Evolutionary conservation across 805 yeast genomes (phyloP).

Genomic region (Lipomyces japonicus): DNA sequence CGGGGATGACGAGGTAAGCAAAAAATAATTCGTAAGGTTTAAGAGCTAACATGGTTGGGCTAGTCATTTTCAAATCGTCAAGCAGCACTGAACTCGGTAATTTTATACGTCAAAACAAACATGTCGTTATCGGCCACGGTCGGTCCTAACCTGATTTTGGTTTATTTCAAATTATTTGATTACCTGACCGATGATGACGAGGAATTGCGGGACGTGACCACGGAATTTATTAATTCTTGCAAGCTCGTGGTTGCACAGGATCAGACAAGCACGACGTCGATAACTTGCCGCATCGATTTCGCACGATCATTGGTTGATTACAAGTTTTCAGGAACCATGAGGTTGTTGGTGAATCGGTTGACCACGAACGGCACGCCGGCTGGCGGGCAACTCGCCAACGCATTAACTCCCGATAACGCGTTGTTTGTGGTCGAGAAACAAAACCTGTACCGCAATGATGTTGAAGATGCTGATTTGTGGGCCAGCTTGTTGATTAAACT

Average conservation of each 20-base stretch:
- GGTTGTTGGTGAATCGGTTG: conserved; percentile 5
- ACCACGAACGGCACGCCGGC: conserved; percentile 7
- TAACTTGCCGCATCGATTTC: neutral
- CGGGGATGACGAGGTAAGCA: conserved; percentile 39
- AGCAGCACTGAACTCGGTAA: conserved; percentile 47
- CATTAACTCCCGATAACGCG: conserved; percentile 35
- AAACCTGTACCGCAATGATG: conserved; percentile 59
- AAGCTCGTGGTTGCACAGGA: neutral
- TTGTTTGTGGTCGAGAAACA: conserved; percentile 66
- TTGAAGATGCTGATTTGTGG: conserved; percentile 15
- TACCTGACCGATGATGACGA: conserved; percentile 65
- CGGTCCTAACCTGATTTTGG: conserved; percentile 5
- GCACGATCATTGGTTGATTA: conserved; percentile 8
- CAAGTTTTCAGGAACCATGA: neutral
- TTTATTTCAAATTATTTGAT: conserved; percentile 31
- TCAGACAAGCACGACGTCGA: neutral
- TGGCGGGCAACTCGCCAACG: conserved; percentile 29
- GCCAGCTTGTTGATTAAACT: conserved; percentile 4
- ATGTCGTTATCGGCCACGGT: conserved; percentile 2
- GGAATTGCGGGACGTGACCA: conserved; percentile 50
- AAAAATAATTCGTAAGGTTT: conserved; percentile 1
- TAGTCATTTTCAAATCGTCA: conserved; percentile 39
- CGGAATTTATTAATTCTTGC: conserved; percentile 38
- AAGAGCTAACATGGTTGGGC: too few relatives aligned
- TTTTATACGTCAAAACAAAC: conserved; percentile 34